A percentile compares a stretch with the other conserved stretches of the same genome.
phyloP scores from a whole-genome alignment of 2,329 filamentous ascomycete species.

The Venturia pyrina region DNA sequence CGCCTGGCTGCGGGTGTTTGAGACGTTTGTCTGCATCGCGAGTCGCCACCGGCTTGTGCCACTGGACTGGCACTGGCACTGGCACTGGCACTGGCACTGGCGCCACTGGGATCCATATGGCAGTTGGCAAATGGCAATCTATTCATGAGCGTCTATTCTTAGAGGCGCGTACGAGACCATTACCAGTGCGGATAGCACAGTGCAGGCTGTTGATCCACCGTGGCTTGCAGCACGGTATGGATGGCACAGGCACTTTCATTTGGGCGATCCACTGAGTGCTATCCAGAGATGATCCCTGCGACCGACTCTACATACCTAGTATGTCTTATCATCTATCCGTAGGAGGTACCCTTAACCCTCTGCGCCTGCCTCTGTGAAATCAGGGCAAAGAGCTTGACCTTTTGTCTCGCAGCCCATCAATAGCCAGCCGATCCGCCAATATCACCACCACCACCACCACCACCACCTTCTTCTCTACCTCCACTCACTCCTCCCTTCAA shows the following conservation, averaged over 20 bases:
- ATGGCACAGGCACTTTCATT: neutral
- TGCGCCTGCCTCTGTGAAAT: neutral
- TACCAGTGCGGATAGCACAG: no score
- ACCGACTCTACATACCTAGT: neutral
- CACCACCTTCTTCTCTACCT: no score
- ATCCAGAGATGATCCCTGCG: neutral
- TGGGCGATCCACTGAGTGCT: neutral
- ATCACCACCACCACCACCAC: no score
- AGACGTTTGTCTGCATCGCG: neutral
- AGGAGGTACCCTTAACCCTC: no score
- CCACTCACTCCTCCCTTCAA: no score
- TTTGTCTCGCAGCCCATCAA: neutral
- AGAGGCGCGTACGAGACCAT: neutral
- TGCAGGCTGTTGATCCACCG: no score
- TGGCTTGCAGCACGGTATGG: neutral
- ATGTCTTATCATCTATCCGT: neutral
- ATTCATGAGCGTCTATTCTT: neutral
- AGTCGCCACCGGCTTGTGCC: neutral
- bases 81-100: no score
- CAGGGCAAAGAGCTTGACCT: neutral
- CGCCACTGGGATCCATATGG: no score
- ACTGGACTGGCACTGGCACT: no score
- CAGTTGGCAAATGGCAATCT: neutral
- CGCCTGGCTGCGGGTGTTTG: no score
- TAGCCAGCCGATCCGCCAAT: no score